Base-by-base conservation (phyloP, 2,329 filamentous ascomycete species). In the Furcasterigmium furcatum region DNA sequence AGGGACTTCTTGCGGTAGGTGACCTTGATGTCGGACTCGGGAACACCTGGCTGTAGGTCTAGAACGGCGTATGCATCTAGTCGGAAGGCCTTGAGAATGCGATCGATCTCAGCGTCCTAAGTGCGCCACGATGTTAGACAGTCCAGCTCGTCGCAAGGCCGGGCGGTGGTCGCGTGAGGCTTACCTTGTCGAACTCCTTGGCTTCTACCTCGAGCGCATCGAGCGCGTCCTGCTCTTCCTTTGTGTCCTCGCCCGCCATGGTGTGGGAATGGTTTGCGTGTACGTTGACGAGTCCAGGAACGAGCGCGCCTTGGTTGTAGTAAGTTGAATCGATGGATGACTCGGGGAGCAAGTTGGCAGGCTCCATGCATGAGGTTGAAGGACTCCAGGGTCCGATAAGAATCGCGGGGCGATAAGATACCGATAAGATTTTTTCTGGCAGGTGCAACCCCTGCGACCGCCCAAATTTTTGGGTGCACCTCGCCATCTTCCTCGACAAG, bases 1-100 rank as follows among this genome's bases (percentile, higher is more conserved):
- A 99, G 85, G n/a, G 94, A 99, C 69, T 96, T 97, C 59, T 90
- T 91, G 74, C 94, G 91, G 72, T 97, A 99, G 55, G 82, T 81
- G 56, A 85, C 75, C 71, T 96, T 97, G 76, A 99, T 97, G 71
- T 97, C 94, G 48, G 89, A 91, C 58, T 97, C 92, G 46, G 94
- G 84, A 18, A 97, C 90, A 62, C 94, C 94, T 4, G 94, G 94
- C 65, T 96, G 91, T 38, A 99, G 87, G 66, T 95, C 94, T 38
- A 99, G 85, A 41, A 99, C 90, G 42, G 92, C 89, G 66, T 99
- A 99, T 56, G 79, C 79, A 62, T 83, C 76, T 16, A 83, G 82
- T 57, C 87, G 84, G 68, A 99, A 99, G 40, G 91, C 88, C 59
- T 87, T 87, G 55, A 95, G 77, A 56, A 99, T 99, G 49, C 92